Evolutionary conservation across 2,329 filamentous ascomycete species (phyloP).

Genomic region (Alternaria sp.): DNA sequence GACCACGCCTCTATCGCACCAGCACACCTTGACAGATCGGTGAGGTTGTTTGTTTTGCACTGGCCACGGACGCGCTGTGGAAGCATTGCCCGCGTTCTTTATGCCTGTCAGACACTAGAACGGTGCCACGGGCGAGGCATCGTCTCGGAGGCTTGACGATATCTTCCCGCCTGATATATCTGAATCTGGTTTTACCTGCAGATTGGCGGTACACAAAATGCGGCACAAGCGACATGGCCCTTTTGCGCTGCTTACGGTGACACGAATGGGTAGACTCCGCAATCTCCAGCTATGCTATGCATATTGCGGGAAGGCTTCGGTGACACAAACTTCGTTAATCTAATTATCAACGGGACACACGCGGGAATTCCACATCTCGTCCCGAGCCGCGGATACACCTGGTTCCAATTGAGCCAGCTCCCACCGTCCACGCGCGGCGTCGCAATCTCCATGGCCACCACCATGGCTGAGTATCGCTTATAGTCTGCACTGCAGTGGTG

Average conservation of each 20-base stretch:
- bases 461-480: conserved; percentile 11
- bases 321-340: conserved; percentile 45
- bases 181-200: conserved; percentile 30
- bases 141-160: conserved; percentile 23
- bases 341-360: conserved; percentile 30
- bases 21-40: conserved; percentile 18
- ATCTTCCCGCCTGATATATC: conserved; percentile 27
- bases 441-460: conserved; percentile 13
- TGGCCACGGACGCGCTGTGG: not conserved
- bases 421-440: conserved; percentile 21
- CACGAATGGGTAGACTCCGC: conserved; percentile 24
- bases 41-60: conserved; percentile 16
- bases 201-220: conserved; percentile 24
- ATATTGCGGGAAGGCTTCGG: conserved; percentile 25
- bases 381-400: conserved; percentile 44
- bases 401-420: conserved; percentile 26
- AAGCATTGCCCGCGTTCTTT: conserved; percentile 15
- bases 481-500: conserved; percentile 13
- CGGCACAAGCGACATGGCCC: conserved; percentile 14
- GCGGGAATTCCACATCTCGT: conserved; percentile 39
- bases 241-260: conserved; percentile 18
- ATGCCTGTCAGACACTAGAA: conserved; percentile 13
- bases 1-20: conserved; percentile 9
- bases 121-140: conserved; percentile 23
- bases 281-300: conserved; percentile 31